These are phyloP conservation scores for Trametes cinnabarina DNA, from an alignment of 768 basidiomycete genomes.

Conservation along the genomic window DNA sequence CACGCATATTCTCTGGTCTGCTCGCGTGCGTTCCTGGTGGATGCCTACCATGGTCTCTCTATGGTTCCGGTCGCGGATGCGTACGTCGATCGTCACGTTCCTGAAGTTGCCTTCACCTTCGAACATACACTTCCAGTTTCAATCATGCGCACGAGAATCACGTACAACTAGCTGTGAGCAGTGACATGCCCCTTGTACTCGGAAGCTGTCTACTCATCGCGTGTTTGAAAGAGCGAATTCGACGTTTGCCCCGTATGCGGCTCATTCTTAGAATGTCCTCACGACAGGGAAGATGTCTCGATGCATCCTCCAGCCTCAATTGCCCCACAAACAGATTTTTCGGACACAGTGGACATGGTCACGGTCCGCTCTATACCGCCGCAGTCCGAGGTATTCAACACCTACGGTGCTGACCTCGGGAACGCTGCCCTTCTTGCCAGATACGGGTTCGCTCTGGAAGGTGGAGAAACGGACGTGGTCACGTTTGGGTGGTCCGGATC, in stretches of 20 bases:
- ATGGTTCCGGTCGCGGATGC: constrained; percentile 50
- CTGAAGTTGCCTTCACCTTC: neutral
- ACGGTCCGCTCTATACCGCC: constrained; percentile 28
- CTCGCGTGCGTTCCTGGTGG: constrained; percentile 49
- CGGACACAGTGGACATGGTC: constrained; percentile 43
- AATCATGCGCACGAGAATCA: constrained; percentile 38
- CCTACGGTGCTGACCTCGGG: constrained; percentile 35
- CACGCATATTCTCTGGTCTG: constrained; percentile 46
- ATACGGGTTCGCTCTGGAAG: constrained; percentile 44
- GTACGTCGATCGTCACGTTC: constrained; percentile 24
- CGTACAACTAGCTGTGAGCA: constrained; percentile 38
- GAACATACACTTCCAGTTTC: constrained; percentile 28
- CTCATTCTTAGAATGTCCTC: constrained; percentile 35
- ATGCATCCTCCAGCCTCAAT: neutral
- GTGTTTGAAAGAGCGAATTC: constrained; percentile 32
- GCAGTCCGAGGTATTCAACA: constrained; percentile 40
- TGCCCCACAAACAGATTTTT: neutral
- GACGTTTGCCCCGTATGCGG: constrained; percentile 43
- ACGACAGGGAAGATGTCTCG: constrained; percentile 31
- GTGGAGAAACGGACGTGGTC: constrained; percentile 34
- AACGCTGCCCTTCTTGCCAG: constrained; percentile 39
- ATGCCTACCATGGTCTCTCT: constrained; percentile 44
- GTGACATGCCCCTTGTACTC: neutral
- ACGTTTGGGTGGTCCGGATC: constrained; percentile 20
- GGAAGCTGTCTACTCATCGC: neutral